Percentiles rank a stretch among this genome's conserved stretches.
phyloP scores from a whole-genome alignment of 2,329 filamentous ascomycete genomes.

The Blastomyces parvus region DNA sequence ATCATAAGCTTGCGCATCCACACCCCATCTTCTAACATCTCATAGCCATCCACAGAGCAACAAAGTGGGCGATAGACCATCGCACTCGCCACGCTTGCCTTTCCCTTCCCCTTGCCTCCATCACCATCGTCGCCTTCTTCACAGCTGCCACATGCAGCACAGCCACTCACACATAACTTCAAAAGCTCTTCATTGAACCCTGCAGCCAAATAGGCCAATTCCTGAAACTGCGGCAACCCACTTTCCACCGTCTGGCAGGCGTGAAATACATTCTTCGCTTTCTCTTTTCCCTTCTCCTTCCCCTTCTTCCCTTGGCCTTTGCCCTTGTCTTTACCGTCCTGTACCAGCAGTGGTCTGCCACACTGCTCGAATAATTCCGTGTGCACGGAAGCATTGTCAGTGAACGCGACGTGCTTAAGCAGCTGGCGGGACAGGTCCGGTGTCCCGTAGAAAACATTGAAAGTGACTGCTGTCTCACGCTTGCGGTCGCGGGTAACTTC shows the following conservation, averaged over 20 bases:
- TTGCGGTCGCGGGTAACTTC: conserved; percentile 4
- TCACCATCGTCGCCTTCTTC: background rate
- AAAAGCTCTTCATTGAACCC: conserved; percentile 11
- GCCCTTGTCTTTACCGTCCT: background rate
- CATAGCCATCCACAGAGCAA: conserved; percentile 13
- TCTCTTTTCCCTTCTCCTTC: background rate
- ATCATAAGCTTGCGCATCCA: conserved; percentile 13
- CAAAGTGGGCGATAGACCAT: conserved; percentile 14
- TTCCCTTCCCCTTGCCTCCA: conserved; percentile 1
- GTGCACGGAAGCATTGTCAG: conserved; percentile 6
- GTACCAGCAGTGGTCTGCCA: background rate
- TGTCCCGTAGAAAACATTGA: conserved; percentile 16
- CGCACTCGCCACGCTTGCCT: conserved; percentile 3
- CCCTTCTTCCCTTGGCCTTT: background rate
- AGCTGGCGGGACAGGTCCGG: conserved; percentile 3
- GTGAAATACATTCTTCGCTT: background rate
- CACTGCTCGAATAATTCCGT: conserved; percentile 7
- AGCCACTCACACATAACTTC: conserved; percentile 9
- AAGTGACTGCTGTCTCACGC: conserved; percentile 9
- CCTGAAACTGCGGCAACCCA: conserved; percentile 9
- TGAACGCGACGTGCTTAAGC: conserved; percentile 11
- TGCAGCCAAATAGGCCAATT: conserved; percentile 11
- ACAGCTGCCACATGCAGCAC: conserved; percentile 10
- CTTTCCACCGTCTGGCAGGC: background rate
- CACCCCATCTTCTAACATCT: conserved; percentile 11